Base-by-base conservation (phyloP, 208 protist genomes). In the Hexamita inflata region DNA sequence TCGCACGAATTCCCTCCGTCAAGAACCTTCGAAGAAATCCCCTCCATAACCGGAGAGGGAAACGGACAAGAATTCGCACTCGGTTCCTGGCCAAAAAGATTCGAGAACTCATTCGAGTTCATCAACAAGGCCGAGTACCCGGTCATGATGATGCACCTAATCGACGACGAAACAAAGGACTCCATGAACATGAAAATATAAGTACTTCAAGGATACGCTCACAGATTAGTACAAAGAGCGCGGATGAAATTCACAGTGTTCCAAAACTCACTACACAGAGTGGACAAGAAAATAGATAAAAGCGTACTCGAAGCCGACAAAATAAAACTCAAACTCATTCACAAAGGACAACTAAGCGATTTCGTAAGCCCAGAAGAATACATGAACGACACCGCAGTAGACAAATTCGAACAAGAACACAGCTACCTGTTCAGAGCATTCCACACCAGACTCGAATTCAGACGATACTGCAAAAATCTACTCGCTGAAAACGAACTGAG, bases 111-210 rank as follows among this genome's bases (percentile, higher is more conserved):
- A 28, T n/a, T 70, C 28, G 64, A 70, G 35, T 70, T 42, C 7
- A n/a, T 70, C 4, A 70, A 70, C 64, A 70, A 70, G n/a, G 64
- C 64, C 2, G 64, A 70, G 35, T 70, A 57, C 35, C 64, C 64
- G 2, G 15, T 70, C 30, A 70, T 70, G 64, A 45, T 32, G 9
- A 13, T 70, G 64, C 64, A 38, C n/a, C 15, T 70, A 11, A 49
- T 32, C 35, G 9, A 13, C 9, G 64, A 49, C 9, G 64, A 70
- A n/a, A 45, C 64, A 2, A 40, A 49, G 15, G 34, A 42, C 11
- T 70, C 64, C 15, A 70, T 70, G 64, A 15, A 13, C 4, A 9
- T 45, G 9, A 70, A 70, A 38, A 38, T 70, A 42, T 34, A 34
- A 11, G 38, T 38, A 24, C 35, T 70, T 11, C 35, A 70, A 38